Evolutionary conservation across 495 filamentous ascomycete species (phyloP).

Genomic region (Penicillium silybi): DNA sequence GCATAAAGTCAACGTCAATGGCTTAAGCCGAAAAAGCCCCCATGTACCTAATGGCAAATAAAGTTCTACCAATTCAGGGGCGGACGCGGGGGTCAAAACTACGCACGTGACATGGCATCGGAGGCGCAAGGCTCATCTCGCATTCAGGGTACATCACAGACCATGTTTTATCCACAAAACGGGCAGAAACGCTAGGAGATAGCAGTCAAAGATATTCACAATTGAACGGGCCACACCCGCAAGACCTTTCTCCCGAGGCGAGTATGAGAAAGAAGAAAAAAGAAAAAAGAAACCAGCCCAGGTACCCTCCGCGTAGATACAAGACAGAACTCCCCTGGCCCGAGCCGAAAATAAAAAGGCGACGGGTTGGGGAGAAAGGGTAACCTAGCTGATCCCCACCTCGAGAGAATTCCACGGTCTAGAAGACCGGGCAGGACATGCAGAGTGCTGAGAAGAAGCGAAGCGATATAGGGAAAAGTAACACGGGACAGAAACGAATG

Average conservation of each 20-base stretch:
- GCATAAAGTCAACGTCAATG: background rate
- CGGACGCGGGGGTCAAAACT: conserved; percentile 1
- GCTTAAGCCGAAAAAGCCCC: background rate
- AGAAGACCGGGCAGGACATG: conserved; percentile 15
- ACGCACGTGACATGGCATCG: conserved; percentile 12
- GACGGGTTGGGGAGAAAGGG: conserved; percentile 1
- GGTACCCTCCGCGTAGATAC: conserved; percentile 23
- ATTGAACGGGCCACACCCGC: conserved; percentile 20
- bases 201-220: conserved; percentile 38
- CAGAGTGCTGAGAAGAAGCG: conserved; percentile 21
- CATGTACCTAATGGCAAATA: background rate
- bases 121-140: conserved; percentile 4
- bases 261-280: background rate
- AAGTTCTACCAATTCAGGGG: background rate
- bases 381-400: conserved; percentile 8
- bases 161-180: conserved; percentile 24
- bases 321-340: conserved; percentile 2
- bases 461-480: conserved; percentile 15
- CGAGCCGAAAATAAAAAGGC: background rate
- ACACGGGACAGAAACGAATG: background rate
- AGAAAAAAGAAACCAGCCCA: conserved; percentile 1
- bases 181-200: conserved; percentile 17
- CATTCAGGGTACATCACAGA: conserved; percentile 21
- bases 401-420: conserved; percentile 2
- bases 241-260: conserved; percentile 12